Conservation (phyloP, 805 yeast genomes). For the Cyberlindnera petersonii region DNA sequence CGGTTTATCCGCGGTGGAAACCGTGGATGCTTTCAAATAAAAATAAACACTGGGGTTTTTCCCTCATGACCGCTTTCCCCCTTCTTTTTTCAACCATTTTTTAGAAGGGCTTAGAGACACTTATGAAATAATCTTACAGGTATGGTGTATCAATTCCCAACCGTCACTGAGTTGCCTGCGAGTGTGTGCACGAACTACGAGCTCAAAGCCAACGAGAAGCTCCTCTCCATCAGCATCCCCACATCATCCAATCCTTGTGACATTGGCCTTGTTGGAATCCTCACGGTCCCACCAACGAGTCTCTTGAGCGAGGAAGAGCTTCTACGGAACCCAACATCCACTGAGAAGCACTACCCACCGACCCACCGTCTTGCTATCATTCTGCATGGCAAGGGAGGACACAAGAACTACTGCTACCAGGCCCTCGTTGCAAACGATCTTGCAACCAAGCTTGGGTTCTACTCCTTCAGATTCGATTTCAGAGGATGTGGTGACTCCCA, state of each 20-base stretch:
- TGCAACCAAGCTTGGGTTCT: slow-evolving; percentile 56
- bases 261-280: slow-evolving; percentile 34
- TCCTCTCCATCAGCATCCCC: slow-evolving; percentile 26
- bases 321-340: slow-evolving; percentile 8
- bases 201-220: slow-evolving; percentile 25
- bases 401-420: slow-evolving; percentile 75
- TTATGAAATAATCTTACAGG: too few relatives aligned
- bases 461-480: slow-evolving; percentile 75
- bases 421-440: slow-evolving; percentile 55
- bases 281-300: slow-evolving; percentile 32
- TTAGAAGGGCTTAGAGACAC: too few relatives aligned
- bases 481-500: slow-evolving; percentile 81
- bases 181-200: slow-evolving; percentile 23
- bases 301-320: slow-evolving; percentile 20
- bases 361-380: slow-evolving; percentile 54
- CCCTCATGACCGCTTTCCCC: too few relatives aligned
- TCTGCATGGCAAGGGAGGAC: slow-evolving; percentile 85
- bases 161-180: slow-evolving; percentile 17
- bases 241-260: slow-evolving; percentile 22
- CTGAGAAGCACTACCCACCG: slow-evolving; percentile 28
- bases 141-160: too few relatives aligned
- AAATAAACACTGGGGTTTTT: too few relatives aligned
- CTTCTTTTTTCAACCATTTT: too few relatives aligned
- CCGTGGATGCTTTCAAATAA: too few relatives aligned
- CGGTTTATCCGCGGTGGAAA: too few relatives aligned